Conservation (phyloP, 306 rosid genomes). For the Alnus glutinosa region DNA sequence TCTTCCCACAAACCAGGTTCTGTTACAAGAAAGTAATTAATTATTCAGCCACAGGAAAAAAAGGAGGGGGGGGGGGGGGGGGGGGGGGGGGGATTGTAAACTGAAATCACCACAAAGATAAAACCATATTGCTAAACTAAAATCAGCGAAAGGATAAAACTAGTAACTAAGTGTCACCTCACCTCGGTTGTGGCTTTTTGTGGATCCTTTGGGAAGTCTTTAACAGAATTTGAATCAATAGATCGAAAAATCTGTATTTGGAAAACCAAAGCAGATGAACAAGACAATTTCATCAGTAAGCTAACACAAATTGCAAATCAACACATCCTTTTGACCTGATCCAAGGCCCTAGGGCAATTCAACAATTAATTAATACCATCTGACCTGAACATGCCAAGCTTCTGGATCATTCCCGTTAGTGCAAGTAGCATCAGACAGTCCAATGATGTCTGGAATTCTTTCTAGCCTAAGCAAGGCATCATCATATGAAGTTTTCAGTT, state of each 20-base stretch:
- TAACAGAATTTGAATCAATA: conserved; percentile 89
- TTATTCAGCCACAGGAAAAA: conserved; percentile 22
- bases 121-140: conserved; percentile 20
- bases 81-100: not conserved
- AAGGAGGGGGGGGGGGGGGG: conserved; percentile 12
- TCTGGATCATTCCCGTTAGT: conserved; percentile 66
- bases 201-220: conserved; percentile 84
- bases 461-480: conserved; percentile 83
- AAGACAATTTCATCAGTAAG: conserved; percentile 10
- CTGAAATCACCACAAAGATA: conserved; percentile 24
- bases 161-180: conserved; percentile 26
- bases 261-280: conserved; percentile 25
- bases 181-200: conserved; percentile 75
- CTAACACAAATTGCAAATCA: not conserved
- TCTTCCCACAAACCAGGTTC: conserved; percentile 93
- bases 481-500: conserved; percentile 56
- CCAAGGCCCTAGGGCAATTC: conserved; percentile 21
- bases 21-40: conserved; percentile 38
- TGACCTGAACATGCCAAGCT: conserved; percentile 96
- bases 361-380: conserved; percentile 13
- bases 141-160: conserved; percentile 24
- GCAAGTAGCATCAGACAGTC: conserved; percentile 40
- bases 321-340: not conserved
- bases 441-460: conserved; percentile 69
- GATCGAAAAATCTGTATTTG: conserved; percentile 86